A percentile compares a stretch with the other conserved stretches of the same genome.
phyloP scores from a whole-genome alignment of 192 early-diverging fungal species.

The Lobosporangium transversale region DNA sequence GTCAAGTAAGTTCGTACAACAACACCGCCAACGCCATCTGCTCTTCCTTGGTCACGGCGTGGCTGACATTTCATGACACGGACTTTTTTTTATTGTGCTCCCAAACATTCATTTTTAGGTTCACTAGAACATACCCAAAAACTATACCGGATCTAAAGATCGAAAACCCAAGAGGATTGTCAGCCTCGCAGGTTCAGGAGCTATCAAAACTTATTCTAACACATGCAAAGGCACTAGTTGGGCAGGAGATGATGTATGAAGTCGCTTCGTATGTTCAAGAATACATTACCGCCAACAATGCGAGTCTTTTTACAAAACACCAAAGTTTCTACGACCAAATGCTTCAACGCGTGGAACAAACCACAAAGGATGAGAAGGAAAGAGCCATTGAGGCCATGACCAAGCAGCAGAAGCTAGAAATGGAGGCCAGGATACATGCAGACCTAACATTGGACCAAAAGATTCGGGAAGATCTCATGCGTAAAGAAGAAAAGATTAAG shows the following conservation, averaged over 20 bases:
- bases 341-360: slow-evolving; percentile 60
- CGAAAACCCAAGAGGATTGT: slow-evolving; percentile 62
- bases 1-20: slow-evolving; percentile 63
- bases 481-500: slow-evolving; percentile 54
- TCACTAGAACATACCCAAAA: slow-evolving; percentile 76
- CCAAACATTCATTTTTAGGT: slow-evolving; percentile 40
- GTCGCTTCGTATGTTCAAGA: slow-evolving; percentile 66
- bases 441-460: slow-evolving; percentile 46
- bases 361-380: slow-evolving; percentile 54
- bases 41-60: too few species aligned
- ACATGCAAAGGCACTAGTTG: slow-evolving; percentile 54
- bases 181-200: slow-evolving; percentile 57
- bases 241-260: slow-evolving; percentile 77
- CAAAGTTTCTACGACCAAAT: slow-evolving; percentile 67
- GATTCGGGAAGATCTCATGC: slow-evolving; percentile 53
- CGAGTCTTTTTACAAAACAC: slow-evolving; percentile 61
- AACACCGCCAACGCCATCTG: background rate
- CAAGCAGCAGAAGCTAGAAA: slow-evolving; percentile 44
- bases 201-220: slow-evolving; percentile 49
- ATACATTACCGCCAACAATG: slow-evolving; percentile 68
- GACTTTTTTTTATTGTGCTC: too few species aligned
- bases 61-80: too few species aligned
- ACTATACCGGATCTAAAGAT: slow-evolving; percentile 67
- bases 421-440: slow-evolving; percentile 35
- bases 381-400: slow-evolving; percentile 47